Percentiles rank a stretch among this genome's conserved stretches.
These are phyloP conservation scores for Trichoderma sp. DNA, from an alignment of 2,329 filamentous ascomycete species.

Conservation along the genomic window DNA sequence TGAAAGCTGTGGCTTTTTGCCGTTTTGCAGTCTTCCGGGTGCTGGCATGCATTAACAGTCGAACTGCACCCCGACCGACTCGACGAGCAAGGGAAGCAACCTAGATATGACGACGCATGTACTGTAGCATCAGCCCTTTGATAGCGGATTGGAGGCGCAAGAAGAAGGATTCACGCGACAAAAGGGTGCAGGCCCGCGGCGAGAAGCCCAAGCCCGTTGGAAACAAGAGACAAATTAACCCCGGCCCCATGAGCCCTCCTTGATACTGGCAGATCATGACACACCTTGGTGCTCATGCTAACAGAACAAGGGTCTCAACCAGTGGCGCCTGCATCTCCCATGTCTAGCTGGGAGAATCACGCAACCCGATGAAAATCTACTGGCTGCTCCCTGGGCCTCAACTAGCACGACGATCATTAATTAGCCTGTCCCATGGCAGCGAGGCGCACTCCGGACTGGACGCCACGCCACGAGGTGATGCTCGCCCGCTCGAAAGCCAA, in stretches of 20 bases:
- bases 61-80: neutral
- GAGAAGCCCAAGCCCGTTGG: neutral
- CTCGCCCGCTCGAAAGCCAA: slow-evolving; percentile 10
- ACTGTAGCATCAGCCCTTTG: neutral
- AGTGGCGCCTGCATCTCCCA: slow-evolving; percentile 15
- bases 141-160: neutral
- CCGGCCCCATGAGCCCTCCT: neutral
- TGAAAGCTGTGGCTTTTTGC: neutral
- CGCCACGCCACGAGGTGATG: slow-evolving; percentile 18
- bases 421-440: slow-evolving; percentile 11
- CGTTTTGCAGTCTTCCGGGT: neutral
- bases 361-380: slow-evolving; percentile 17
- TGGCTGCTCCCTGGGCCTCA: slow-evolving; percentile 13
- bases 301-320: slow-evolving; percentile 6
- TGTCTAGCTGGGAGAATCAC: slow-evolving; percentile 15
- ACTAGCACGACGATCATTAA: slow-evolving; percentile 20
- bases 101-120: slow-evolving; percentile 14
- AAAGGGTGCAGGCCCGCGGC: neutral
- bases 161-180: neutral
- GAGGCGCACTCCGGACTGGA: slow-evolving; percentile 13
- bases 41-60: neutral
- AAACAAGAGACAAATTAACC: neutral
- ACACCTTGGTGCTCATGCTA: slow-evolving; percentile 9
- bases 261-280: slow-evolving; percentile 22
- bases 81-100: neutral